phyloP scores from a whole-genome alignment of 163 green algal genomes.

The Scenedesmus sp. region DNA sequence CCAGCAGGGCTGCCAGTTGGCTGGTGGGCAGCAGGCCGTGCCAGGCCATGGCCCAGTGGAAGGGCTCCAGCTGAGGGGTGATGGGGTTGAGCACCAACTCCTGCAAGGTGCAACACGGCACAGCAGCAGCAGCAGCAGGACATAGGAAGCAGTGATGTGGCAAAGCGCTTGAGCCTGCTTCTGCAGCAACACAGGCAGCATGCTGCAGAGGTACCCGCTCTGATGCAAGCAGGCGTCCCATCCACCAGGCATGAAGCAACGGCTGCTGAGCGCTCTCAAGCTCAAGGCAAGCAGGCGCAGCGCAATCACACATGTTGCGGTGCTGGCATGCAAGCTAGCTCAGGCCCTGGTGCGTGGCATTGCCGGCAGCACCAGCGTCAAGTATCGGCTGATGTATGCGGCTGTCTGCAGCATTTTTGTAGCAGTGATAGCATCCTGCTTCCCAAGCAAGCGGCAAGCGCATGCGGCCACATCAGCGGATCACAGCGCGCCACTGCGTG shows the following conservation, averaged over 20 bases:
- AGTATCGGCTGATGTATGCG: background rate
- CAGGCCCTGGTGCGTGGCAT: too few species aligned
- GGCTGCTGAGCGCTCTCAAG: too few species aligned
- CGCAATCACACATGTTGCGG: too few species aligned
- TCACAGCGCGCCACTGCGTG: too few species aligned
- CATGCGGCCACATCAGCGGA: too few species aligned
- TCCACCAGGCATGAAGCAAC: background rate
- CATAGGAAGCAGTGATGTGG: background rate
- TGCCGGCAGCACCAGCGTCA: too few species aligned
- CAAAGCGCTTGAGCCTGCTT: background rate
- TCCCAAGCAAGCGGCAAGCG: too few species aligned
- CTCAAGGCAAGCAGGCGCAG: too few species aligned
- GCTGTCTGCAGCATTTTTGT: background rate
- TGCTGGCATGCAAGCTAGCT: too few species aligned
- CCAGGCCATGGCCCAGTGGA: slow-evolving; percentile 90
- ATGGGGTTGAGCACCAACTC: slow-evolving; percentile 84
- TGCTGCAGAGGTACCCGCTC: background rate
- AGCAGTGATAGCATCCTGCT: too few species aligned
- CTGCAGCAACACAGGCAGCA: background rate
- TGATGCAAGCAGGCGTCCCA: background rate
- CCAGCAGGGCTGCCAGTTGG: slow-evolving; percentile 84
- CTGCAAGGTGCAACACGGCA: background rate
- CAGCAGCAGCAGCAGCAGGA: background rate
- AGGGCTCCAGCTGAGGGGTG: slow-evolving; percentile 82
- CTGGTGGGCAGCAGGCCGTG: slow-evolving; percentile 70